Evolutionary conservation across 2,329 filamentous ascomycete species (phyloP).

Genomic region (Elsinoe fawcettii): DNA sequence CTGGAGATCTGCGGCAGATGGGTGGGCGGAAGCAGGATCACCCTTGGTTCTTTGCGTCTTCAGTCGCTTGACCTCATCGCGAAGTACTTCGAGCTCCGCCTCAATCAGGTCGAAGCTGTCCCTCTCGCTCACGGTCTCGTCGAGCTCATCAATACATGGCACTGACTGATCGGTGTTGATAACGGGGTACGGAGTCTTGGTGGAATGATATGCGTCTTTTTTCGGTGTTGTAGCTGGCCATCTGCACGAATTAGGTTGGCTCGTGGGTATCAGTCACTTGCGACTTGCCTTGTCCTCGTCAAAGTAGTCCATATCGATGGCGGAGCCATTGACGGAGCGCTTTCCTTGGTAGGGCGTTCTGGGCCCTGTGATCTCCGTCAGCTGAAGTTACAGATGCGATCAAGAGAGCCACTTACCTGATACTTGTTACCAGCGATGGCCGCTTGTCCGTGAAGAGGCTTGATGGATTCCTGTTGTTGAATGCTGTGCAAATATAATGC

Average conservation of each 20-base stretch:
- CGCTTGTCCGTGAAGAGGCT: background rate
- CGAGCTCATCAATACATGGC: background rate
- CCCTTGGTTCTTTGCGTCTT: background rate
- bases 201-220: background rate
- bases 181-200: background rate
- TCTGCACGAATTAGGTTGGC: background rate
- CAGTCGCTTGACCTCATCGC: conserved; percentile 19
- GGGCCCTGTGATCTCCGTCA: background rate
- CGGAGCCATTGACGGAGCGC: conserved; percentile 16
- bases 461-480: no score
- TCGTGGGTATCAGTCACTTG: background rate
- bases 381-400: background rate
- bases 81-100: conserved; percentile 22
- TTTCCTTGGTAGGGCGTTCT: background rate
- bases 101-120: conserved; percentile 21
- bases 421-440: background rate
- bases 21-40: background rate
- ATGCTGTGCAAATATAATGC: background rate
- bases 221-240: background rate
- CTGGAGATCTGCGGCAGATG: background rate
- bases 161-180: background rate
- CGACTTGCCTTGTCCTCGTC: background rate
- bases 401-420: no score
- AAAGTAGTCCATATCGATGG: conserved; percentile 7
- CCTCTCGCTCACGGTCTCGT: conserved; percentile 6